Base-by-base conservation (phyloP, 305 asterid species). In the Fraxinus angustifolia region DNA sequence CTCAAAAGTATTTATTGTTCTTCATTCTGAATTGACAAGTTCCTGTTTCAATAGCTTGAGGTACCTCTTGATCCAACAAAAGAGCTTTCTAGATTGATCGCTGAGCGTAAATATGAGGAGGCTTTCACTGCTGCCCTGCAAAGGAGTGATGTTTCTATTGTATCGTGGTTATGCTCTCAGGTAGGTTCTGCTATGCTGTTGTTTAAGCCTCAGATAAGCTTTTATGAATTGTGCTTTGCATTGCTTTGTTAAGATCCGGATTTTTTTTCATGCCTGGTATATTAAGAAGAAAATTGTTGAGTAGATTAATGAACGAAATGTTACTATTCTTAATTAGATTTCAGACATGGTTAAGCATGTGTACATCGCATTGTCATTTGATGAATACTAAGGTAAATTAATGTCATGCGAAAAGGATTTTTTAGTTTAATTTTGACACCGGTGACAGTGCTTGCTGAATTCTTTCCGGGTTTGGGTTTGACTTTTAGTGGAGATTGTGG, bases 111-210 rank as follows among this genome's bases (percentile, higher is more conserved):
- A 85, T 93, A 90, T 58, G 98, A 87, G 81, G 98, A 93, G 82
- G 98, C 98, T 74, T 95, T 93, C 87, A 93, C 91, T 70, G 56
- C 90, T 72, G 98, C 98, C 76, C 82, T 95, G 85, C 98, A 95
- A 82, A 92, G 91, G 88, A 93, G 94, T 82, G 98, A 95, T 77
- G 95, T 95, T 79, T 85, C 84, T 38, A 90, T 93, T 4, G 98
- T 95, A 28, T 93, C 98, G 17, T 95, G 98, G 98, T 78, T 95
- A 78, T 95, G 98, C 90, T 79, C 96, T 89, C 98, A 93, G 97
- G 98, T 95, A 90, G 78, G 75, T 77, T 83, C 38, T 73, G 17
- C 71, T 73, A 19, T 73, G 28, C 68, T 50, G 19, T 40, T 72
- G 28, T 11, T n/a, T 50, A 36, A 28, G 10, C n/a, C 36, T 70